phyloP scores from a whole-genome alignment of 2,329 filamentous ascomycete species.

The Coniochaeta sp. region DNA sequence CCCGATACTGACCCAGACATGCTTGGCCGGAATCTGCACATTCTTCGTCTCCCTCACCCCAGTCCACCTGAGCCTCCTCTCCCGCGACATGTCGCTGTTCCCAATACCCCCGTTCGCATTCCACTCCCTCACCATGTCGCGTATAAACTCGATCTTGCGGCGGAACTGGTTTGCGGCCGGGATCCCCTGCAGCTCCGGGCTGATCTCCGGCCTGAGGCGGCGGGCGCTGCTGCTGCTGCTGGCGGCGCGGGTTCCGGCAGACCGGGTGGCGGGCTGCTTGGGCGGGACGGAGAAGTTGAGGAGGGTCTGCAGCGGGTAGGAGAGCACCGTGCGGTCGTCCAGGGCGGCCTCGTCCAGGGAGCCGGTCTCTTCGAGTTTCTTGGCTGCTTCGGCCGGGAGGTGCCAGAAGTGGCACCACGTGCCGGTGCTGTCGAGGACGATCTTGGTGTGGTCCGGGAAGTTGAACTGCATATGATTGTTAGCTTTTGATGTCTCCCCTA shows the following conservation, averaged over 20 bases:
- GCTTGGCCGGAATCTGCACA: constrained; percentile 47
- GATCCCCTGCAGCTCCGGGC: constrained; percentile 52
- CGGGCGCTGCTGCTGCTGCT: constrained; percentile 33
- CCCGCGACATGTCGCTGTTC: constrained; percentile 51
- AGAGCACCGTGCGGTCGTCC: constrained; percentile 62
- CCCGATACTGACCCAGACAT: constrained; percentile 64
- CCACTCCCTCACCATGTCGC: constrained; percentile 63
- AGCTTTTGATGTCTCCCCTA: constrained; percentile 7
- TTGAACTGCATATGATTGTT: constrained; percentile 53
- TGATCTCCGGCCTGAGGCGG: constrained; percentile 49
- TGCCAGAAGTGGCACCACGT: constrained; percentile 72
- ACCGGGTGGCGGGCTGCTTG: constrained; percentile 30
- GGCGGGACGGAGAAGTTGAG: constrained; percentile 54
- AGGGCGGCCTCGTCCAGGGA: constrained; percentile 64
- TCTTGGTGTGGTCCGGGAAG: constrained; percentile 82
- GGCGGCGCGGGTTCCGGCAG: constrained; percentile 10
- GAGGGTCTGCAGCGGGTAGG: constrained; percentile 65
- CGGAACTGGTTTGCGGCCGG: constrained; percentile 67
- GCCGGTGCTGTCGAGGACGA: constrained; percentile 69
- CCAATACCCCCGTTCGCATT: constrained; percentile 62
- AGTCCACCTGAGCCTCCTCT: constrained; percentile 48
- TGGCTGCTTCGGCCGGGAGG: constrained; percentile 62
- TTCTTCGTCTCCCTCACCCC: constrained; percentile 49
- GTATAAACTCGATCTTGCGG: constrained; percentile 67
- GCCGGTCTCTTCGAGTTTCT: constrained; percentile 55